Base-by-base conservation (phyloP, 2,329 filamentous ascomycete species). In the Ophiosphaerella narmari region DNA sequence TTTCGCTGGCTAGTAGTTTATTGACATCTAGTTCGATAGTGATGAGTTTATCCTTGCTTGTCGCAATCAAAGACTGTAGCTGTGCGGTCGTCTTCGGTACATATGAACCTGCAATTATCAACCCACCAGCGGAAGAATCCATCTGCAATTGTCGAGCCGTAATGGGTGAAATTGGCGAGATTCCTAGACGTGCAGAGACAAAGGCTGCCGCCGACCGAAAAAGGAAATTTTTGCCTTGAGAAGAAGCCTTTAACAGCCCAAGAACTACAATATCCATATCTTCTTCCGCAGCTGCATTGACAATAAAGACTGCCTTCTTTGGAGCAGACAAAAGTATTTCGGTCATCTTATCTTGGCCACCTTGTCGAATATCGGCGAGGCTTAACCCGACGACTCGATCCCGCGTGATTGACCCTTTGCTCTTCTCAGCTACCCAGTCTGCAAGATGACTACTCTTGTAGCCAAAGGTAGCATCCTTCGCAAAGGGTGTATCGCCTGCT, bases 31-130 rank as follows among this genome's bases (percentile, higher is more conserved):
- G 67, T 9, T 77, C 74, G 24, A 83, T 73, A 0, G 74, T 76
- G 0, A 71, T 75, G 0, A 83, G 65, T n/a, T 74, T 66, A 0
- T 65, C 51, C 0, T 74, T 75, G 0, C 77, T 74, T 13, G 66
- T 65, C 2, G 72, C 62, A 0, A 70, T 66, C 7, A 84, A 59
- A 2, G 68, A 65, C 23, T 78, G 74, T 1, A 84, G 65, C 47
- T 85, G 82, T 0, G 79, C 76, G 0, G 82, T 85, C 0, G 82
- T 85, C 55, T 84, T 85, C 2, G 81, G 81, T 0, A 85, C 81
- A 38, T 85, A 84, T 0, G 79, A 82, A 0, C 83, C 82, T 0
- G 81, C 82, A 13, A 85, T 76, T 14, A 84, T 76, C 0, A 85
- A 61, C 0, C 81, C 82, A 0, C 82, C 82, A 0, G 66, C 66